phyloP scores from a whole-genome alignment of 495 filamentous ascomycete species.

The Penicillium flavigenum region DNA sequence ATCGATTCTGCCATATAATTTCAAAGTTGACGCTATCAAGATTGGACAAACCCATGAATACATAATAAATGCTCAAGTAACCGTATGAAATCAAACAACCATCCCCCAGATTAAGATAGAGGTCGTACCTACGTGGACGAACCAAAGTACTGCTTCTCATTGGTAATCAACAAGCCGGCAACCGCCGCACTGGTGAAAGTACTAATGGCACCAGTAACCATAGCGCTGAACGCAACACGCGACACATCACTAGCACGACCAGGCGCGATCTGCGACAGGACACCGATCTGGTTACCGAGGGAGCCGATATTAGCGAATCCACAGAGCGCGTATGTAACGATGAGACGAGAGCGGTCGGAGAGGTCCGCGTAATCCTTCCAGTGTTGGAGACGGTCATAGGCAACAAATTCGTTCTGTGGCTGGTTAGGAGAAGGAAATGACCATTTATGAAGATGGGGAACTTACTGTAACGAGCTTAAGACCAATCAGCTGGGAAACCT shows the following conservation, averaged over 20 bases:
- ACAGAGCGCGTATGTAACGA: slow-evolving; percentile 70
- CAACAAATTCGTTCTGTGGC: slow-evolving; percentile 63
- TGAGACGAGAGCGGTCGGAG: slow-evolving; percentile 66
- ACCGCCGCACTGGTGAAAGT: slow-evolving; percentile 80
- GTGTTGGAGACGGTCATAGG: slow-evolving; percentile 52
- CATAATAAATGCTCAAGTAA: background rate
- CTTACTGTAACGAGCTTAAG: slow-evolving; percentile 72
- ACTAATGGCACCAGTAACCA: slow-evolving; percentile 73
- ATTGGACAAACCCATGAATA: background rate
- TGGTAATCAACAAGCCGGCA: slow-evolving; percentile 70
- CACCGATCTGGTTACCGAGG: slow-evolving; percentile 82
- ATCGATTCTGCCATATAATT: background rate
- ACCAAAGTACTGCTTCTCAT: slow-evolving; percentile 44
- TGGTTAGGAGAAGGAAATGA: slow-evolving; percentile 4
- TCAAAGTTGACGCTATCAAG: background rate
- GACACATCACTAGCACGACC: slow-evolving; percentile 70
- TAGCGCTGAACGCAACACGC: slow-evolving; percentile 70
- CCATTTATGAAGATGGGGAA: background rate
- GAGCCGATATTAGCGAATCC: slow-evolving; percentile 81
- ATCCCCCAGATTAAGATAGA: background rate
- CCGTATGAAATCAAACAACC: background rate
- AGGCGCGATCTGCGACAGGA: slow-evolving; percentile 77
- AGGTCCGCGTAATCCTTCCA: slow-evolving; percentile 39
- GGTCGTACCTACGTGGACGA: background rate
- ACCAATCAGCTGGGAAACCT: slow-evolving; percentile 77